Evolutionary conservation across 2,329 filamentous ascomycete genomes (phyloP).

Genomic region (Helminthosporium solani): DNA sequence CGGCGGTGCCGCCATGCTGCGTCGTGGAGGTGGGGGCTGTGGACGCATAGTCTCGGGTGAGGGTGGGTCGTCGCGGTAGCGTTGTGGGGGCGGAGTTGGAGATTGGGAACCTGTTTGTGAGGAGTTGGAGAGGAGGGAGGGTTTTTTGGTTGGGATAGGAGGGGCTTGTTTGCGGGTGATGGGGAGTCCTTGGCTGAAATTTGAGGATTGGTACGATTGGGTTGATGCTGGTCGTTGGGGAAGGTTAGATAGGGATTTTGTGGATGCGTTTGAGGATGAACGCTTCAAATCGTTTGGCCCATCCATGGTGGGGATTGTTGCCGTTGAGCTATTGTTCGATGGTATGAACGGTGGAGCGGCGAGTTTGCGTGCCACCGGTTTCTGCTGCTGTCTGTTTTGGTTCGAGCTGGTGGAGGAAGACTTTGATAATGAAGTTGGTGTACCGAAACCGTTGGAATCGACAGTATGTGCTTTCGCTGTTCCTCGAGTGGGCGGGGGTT

Average conservation of each 20-base stretch:
- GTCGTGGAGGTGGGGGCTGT: constrained; percentile 22
- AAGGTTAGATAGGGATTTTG: constrained; percentile 31
- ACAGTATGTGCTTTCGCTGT: constrained; percentile 30
- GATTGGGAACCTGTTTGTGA: constrained; percentile 10
- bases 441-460: constrained; percentile 26
- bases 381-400: constrained; percentile 1
- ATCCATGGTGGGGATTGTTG: constrained; percentile 24
- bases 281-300: constrained; percentile 26
- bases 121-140: constrained; percentile 25
- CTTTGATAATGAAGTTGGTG: neutral
- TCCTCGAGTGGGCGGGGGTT: constrained; percentile 35
- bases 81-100: constrained; percentile 14
- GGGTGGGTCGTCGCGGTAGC: constrained; percentile 27
- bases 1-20: constrained; percentile 29
- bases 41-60: constrained; percentile 6
- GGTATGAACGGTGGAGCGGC: constrained; percentile 32
- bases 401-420: neutral
- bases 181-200: constrained; percentile 21
- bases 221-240: constrained; percentile 14
- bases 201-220: constrained; percentile 7
- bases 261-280: constrained; percentile 25
- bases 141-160: constrained; percentile 37
- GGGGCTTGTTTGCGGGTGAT: constrained; percentile 38
- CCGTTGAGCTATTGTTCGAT: constrained; percentile 21
- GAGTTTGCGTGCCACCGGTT: constrained; percentile 31